Conservation (phyloP, 2,329 filamentous ascomycete genomes). For the Zymoseptoria ardabiliae region DNA sequence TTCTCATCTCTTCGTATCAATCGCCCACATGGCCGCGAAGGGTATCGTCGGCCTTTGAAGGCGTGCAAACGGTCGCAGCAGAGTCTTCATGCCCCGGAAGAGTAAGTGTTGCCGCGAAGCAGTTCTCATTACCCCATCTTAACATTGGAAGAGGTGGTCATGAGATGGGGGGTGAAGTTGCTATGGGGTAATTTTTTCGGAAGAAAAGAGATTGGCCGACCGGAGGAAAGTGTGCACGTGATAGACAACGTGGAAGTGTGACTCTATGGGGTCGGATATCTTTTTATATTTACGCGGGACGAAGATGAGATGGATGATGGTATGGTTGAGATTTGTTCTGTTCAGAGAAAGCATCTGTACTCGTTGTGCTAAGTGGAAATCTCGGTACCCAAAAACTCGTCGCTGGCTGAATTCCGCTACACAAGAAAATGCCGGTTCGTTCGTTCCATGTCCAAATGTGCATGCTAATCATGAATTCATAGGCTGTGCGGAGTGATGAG, state of each 20-base stretch:
- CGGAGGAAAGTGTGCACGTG: not conserved
- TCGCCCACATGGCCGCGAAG: not conserved
- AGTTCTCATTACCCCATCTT: not conserved
- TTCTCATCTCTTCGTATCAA: slow-evolving; percentile 6
- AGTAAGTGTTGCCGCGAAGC: slow-evolving; percentile 9
- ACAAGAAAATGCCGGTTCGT: not conserved
- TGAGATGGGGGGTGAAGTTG: not conserved
- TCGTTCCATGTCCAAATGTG: not conserved
- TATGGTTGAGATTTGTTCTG: not conserved
- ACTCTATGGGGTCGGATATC: no score
- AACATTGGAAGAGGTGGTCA: not conserved
- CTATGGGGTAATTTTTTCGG: not conserved
- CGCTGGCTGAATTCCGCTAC: not conserved
- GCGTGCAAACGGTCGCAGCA: not conserved
- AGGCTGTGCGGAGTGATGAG: not conserved
- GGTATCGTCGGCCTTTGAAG: slow-evolving; percentile 2
- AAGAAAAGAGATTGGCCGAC: not conserved
- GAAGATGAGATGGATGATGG: no score
- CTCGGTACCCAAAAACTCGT: not conserved
- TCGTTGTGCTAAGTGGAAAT: not conserved
- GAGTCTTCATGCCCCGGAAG: slow-evolving; percentile 5
- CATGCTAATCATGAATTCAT: not conserved
- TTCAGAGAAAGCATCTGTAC: not conserved
- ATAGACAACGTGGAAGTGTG: not conserved
- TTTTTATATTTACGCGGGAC: no score